phyloP scores from a whole-genome alignment of 371 early-diverging fungal genomes.

The Dinochytrium kinnereticum region DNA sequence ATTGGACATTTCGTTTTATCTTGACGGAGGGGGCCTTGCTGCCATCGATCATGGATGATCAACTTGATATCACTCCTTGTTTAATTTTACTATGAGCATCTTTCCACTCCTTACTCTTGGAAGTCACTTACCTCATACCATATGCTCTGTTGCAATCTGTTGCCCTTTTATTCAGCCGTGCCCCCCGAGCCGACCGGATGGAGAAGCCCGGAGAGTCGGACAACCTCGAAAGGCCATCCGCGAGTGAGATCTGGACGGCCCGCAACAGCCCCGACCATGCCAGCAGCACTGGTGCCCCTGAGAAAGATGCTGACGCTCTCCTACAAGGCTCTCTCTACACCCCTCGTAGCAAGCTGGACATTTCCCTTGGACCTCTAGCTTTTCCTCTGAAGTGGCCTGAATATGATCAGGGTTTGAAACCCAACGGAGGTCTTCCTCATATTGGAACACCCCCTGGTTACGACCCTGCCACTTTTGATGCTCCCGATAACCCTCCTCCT shows the following conservation, averaged over 20 bases:
- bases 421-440: conserved; percentile 22
- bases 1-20: too few species aligned
- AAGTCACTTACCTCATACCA: too few species aligned
- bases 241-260: conserved; percentile 8
- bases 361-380: conserved; percentile 44
- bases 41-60: too few species aligned
- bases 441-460: conserved; percentile 27
- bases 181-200: too few species aligned
- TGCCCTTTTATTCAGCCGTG: too few species aligned
- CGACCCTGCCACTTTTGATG: conserved; percentile 38
- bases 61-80: too few species aligned
- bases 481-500: conserved; percentile 44
- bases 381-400: conserved; percentile 55
- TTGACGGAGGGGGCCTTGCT: too few species aligned
- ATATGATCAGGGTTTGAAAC: conserved; percentile 50
- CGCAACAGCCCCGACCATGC: background rate
- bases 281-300: conserved; percentile 3
- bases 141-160: too few species aligned
- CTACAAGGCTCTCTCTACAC: conserved; percentile 52
- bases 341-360: conserved; percentile 41
- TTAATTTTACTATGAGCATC: too few species aligned
- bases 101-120: too few species aligned
- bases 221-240: conserved; percentile 12
- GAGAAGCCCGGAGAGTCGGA: background rate
- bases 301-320: conserved; percentile 38